Evolutionary conservation across 352 stramenopile species (phyloP).

Genomic region (Phytophthora crassamura): DNA sequence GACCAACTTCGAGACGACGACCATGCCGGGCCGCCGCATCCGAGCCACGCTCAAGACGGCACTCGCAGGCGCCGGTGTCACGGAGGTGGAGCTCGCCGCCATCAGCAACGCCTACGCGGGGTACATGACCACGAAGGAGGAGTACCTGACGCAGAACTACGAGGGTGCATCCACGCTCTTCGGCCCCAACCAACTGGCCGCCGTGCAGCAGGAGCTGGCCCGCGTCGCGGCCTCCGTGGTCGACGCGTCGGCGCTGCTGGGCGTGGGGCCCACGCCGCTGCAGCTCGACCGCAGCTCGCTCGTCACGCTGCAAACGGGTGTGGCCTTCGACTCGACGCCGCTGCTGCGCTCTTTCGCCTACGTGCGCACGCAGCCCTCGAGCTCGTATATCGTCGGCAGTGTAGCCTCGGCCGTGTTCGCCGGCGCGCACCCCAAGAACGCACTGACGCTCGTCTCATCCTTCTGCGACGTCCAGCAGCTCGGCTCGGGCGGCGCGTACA

Average conservation of each 20-base stretch:
- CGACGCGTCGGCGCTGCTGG: constrained; percentile 28
- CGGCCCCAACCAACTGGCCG: constrained; percentile 64
- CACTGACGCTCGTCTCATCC: constrained; percentile 36
- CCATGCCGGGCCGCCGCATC: constrained; percentile 63
- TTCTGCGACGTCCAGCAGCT: constrained; percentile 59
- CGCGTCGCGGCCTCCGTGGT: constrained; percentile 46
- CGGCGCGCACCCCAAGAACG: constrained; percentile 50
- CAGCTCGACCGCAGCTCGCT: constrained; percentile 47
- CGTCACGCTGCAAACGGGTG: constrained; percentile 43
- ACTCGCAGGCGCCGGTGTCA: constrained; percentile 31
- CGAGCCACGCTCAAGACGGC: constrained; percentile 38
- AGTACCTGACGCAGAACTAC: constrained; percentile 69
- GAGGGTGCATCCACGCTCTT: constrained; percentile 77
- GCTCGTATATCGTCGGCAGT: constrained; percentile 36
- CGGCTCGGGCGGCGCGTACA: constrained; percentile 20
- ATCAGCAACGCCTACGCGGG: constrained; percentile 63
- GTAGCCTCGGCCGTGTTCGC: constrained; percentile 37
- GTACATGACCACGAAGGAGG: constrained; percentile 68
- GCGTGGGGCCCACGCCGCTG: constrained; percentile 41
- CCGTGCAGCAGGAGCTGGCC: constrained; percentile 56
- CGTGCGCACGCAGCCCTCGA: constrained; percentile 32
- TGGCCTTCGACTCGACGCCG: constrained; percentile 40
- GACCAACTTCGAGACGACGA: constrained; percentile 68
- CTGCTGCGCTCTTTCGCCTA: constrained; percentile 37
- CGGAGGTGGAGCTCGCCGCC: constrained; percentile 49